These are phyloP conservation scores for Aspergillus quadricinctus DNA, from an alignment of 2,329 filamentous ascomycete genomes.

Conservation along the genomic window DNA sequence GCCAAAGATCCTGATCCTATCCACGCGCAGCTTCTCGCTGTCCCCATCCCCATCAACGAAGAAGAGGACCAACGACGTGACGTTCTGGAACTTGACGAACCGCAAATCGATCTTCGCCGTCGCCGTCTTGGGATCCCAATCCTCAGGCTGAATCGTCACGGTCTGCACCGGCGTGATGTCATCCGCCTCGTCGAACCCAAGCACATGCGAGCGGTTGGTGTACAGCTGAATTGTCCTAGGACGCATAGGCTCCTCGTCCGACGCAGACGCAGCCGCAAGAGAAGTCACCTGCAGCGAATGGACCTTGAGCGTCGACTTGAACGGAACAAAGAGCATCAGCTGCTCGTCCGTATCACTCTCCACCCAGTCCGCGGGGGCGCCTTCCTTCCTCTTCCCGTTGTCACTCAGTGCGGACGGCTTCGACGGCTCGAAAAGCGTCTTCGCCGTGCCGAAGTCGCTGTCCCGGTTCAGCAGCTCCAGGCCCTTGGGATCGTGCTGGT, in stretches of 20 bases:
- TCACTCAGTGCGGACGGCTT: conserved; percentile 61
- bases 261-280: conserved; percentile 53
- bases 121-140: conserved; percentile 73
- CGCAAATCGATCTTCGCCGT: conserved; percentile 71
- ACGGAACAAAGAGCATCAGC: conserved; percentile 86
- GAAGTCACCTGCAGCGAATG: conserved; percentile 87
- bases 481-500: conserved; percentile 71
- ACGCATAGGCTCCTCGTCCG: conserved; percentile 65
- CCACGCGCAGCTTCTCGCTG: conserved; percentile 76
- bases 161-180: conserved; percentile 76
- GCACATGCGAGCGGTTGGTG: conserved; percentile 80
- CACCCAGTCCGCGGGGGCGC: conserved; percentile 70
- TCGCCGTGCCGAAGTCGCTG: conserved; percentile 67
- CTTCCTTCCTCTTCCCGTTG: conserved; percentile 46
- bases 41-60: conserved; percentile 80
- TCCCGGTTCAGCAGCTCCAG: conserved; percentile 87
- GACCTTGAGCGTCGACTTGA: conserved; percentile 81
- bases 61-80: conserved; percentile 81
- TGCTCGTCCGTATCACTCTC: conserved; percentile 98
- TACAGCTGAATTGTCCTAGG: conserved; percentile 82
- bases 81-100: conserved; percentile 97
- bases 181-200: conserved; percentile 93
- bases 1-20: conserved; percentile 63
- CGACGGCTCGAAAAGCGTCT: conserved; percentile 65
- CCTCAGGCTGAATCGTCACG: conserved; percentile 66